Evolutionary conservation across 805 yeast species (phyloP), one percentile per base, ranked within the genome.

Genomic region (Phaffomyces thermotolerans): DNA sequence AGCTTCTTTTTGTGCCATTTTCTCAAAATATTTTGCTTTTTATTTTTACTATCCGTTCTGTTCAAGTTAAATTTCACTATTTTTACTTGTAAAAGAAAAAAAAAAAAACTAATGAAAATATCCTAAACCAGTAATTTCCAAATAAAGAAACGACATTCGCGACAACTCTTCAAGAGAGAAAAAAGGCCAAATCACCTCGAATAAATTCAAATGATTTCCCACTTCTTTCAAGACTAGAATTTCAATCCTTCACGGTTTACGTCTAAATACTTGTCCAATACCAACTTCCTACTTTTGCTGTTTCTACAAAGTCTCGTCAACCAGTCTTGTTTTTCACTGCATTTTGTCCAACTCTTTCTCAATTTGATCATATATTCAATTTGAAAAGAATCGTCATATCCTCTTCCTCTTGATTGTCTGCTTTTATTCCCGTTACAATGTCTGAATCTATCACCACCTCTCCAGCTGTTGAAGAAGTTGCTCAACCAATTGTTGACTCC

Each of bases 1-100:
- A 38, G 51, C 25, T 32, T 52, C 52, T 25, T 39, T 41, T 10
- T 41, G 36, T 31, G 51, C 36, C 46, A 42, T 44, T 31, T 1
- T 15, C 17, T 31, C 8, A 4, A 30, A 30, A n/a, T 30, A 6
- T 30, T 13, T 15, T n/a, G 12, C n/a, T n/a, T 7, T 9, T 10
- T 20, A n/a, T n/a, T n/a, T n/a, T n/a, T n/a, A n/a, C 22, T 20
- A 20, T 20, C 5, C 5, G 22, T 20, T 5, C 22, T 20, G 5
- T 20, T 20, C 22, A 20, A 20, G 22, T 20, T 5, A 20, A 20
- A 20, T 20, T 20, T 20, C 22, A 20, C n/a, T n/a, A n/a, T n/a
- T 24, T 39, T 18, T 37, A 30, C 25, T 29, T 18, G 12, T 31
- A 4, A 8, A 31, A 12, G 13, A 29, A 31, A 29, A 3, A 31